Evolutionary conservation across 805 yeast genomes (phyloP).

Genomic region (Tetrapisispora arboricola): DNA sequence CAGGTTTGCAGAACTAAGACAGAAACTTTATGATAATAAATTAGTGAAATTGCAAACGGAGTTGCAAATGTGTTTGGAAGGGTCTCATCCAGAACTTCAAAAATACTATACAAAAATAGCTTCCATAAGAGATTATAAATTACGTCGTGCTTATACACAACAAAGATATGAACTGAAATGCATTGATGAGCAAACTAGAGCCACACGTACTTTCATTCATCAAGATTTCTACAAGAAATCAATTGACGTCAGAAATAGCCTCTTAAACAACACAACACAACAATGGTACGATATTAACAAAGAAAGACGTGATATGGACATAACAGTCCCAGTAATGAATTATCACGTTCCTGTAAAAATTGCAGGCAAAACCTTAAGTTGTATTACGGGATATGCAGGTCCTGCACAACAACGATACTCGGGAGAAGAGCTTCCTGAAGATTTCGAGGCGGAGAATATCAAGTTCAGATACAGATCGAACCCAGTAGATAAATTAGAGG

Average conservation of each 20-base stretch:
- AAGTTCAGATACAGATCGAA: constrained; percentile 33
- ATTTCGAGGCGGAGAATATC: constrained; percentile 34
- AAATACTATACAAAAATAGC: constrained; percentile 62
- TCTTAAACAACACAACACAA: constrained; percentile 65
- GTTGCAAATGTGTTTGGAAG: constrained; percentile 73
- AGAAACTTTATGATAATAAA: constrained; percentile 75
- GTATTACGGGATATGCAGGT: constrained; percentile 31
- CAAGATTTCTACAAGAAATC: constrained; percentile 67
- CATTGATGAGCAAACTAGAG: constrained; percentile 70
- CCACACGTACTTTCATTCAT: constrained; percentile 69
- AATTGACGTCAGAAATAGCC: constrained; percentile 53
- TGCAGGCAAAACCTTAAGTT: constrained; percentile 25
- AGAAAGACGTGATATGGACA: constrained; percentile 75
- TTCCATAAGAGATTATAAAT: constrained; percentile 60
- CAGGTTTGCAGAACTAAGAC: constrained; percentile 78
- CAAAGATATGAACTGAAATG: constrained; percentile 64
- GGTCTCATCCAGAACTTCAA: constrained; percentile 84
- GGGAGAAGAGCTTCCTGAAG: constrained; percentile 27
- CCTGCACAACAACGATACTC: constrained; percentile 25
- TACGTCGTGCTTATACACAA: constrained; percentile 38
- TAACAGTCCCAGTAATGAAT: constrained; percentile 36
- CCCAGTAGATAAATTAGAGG: constrained; percentile 33
- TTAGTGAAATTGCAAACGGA: constrained; percentile 69
- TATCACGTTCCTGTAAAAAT: constrained; percentile 34
- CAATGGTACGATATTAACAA: constrained; percentile 87